Base-by-base conservation (phyloP, 2,329 filamentous ascomycete genomes). In the Ascochyta clinopodiicola region DNA sequence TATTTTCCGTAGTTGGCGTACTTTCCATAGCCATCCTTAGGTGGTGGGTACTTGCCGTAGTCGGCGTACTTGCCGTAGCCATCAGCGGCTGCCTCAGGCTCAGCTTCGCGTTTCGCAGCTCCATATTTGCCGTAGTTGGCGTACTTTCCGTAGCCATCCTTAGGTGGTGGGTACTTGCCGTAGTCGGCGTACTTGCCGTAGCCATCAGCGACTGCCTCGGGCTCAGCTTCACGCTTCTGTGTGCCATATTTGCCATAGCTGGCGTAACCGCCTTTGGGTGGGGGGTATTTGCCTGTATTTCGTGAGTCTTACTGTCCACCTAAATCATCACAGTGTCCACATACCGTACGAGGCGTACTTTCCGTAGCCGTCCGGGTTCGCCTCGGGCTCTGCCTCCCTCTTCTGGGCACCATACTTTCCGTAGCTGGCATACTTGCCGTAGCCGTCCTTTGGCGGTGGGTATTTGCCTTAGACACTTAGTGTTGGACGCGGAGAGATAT, bases 161-260 rank as follows among this genome's bases (percentile, higher is more conserved):
- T 56, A 9, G 60, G 57, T 2, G 55, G 49, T 0, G 51, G 48
- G 45, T 66, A 66, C 8, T 13, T 38, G 44, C 57, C 36, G 39
- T 60, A 62, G 2, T 47, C 40, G 7, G 56, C 63, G 46, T 67
- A 67, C 21, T 43, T 37, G 1, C 59, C 60, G 29, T 68, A 68
- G 4, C 29, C 29, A 6, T 31, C 29, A 31, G 29, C 12, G 12
- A 54, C 38, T 15, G 55, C 29, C 6, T 47, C 15, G n/a, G 37
- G 21, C 25, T 49, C 35, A 17, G n/a, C 34, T 17, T 48, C 51
- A 19, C 15, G 2, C 17, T 50, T 13, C 15, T 13, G 5, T 3
- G 24, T 17, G 12, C 36, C 36, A 39, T 60, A 62, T 2, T 47
- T 44, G 7, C 56, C 63, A 42, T 67, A 67, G 25, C 36, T 29